Conservation (phyloP, 164 flowering plant species). For the Liriodendron chinense region DNA sequence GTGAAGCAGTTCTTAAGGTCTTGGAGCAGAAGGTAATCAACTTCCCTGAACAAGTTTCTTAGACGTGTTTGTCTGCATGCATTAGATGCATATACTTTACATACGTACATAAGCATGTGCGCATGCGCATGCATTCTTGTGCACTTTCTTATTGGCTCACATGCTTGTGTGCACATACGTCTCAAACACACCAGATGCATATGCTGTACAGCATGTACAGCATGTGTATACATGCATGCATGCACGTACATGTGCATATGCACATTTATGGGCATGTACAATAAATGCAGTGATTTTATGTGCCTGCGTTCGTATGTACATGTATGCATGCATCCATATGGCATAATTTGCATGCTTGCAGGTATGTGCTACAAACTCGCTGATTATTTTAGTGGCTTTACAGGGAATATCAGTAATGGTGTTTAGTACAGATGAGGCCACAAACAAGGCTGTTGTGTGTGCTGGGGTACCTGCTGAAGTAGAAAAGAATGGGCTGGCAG, state of each 20-base stretch:
- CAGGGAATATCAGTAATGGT: constrained; percentile 85
- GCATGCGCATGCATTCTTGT: background rate
- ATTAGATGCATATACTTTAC: background rate
- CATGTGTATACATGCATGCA: background rate
- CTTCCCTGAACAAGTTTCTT: background rate
- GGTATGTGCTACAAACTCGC: background rate
- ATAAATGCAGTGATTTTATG: no score
- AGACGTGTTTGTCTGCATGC: background rate
- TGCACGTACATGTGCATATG: background rate
- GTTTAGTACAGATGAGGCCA: constrained; percentile 67
- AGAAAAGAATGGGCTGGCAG: constrained; percentile 49
- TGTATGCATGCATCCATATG: background rate
- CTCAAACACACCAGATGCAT: background rate
- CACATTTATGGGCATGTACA: background rate
- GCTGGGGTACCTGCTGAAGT: constrained; percentile 78
- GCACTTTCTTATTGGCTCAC: background rate
- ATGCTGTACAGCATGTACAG: background rate
- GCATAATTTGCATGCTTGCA: background rate
- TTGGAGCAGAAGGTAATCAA: constrained; percentile 6
- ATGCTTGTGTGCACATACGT: background rate
- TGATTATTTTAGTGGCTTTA: constrained; percentile 12
- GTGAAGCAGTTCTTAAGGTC: constrained; percentile 82
- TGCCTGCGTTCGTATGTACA: background rate
- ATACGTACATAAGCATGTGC: background rate
- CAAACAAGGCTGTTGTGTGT: constrained; percentile 84